A percentile compares a stretch with the other conserved stretches of the same genome.
Evolutionary conservation across 257 asterid species (phyloP).

Genomic region (Nicotiana tomentosiformis): DNA sequence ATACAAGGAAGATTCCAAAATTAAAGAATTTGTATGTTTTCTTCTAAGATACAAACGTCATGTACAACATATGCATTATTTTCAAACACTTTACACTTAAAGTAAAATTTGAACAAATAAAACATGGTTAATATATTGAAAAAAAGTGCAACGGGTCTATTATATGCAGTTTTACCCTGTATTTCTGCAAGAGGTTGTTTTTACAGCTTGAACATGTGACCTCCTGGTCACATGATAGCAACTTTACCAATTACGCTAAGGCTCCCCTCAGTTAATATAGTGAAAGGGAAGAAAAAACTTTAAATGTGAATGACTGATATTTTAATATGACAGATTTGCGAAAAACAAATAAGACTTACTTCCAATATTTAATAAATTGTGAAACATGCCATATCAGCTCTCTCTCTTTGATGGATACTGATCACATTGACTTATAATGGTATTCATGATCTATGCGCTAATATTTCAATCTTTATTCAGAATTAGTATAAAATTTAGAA

Average conservation of each 20-base stretch:
- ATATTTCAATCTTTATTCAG: not conserved
- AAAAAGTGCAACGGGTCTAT: no score
- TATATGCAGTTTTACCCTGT: no score
- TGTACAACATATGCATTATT: not conserved
- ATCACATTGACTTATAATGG: not conserved
- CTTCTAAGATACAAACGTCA: not conserved
- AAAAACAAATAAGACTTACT: not conserved
- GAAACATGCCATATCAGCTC: not conserved
- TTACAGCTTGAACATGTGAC: no score
- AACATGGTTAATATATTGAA: not conserved
- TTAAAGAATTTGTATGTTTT: not conserved
- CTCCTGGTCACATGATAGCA: no score
- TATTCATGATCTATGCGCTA: not conserved
- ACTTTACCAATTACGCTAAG: no score
- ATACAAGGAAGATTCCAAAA: conserved; percentile 1
- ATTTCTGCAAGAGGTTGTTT: no score
- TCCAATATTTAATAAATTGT: not conserved
- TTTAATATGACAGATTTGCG: not conserved
- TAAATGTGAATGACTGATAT: not conserved
- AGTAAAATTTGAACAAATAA: not conserved
- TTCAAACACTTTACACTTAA: not conserved
- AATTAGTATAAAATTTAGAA: not conserved
- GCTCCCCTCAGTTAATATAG: not conserved
- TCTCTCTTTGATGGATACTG: not conserved
- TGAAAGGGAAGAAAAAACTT: not conserved